phyloP scores from a whole-genome alignment of 352 stramenopile genomes.

The Globisporangium abappressorium region DNA sequence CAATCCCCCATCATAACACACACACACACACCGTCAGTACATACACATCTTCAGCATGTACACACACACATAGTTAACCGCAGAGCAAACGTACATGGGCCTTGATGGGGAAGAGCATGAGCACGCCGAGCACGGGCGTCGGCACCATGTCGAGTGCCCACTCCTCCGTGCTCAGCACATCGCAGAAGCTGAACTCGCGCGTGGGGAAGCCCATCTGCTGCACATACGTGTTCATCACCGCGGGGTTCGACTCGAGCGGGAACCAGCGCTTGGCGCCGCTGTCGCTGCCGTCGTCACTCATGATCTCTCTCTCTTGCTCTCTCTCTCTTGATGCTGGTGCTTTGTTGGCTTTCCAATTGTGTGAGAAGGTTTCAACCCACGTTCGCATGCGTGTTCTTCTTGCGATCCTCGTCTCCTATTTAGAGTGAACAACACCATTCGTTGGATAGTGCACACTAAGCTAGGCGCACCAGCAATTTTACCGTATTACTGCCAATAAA shows the following conservation, averaged over 20 bases:
- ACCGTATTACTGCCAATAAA: no score
- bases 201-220: constrained; percentile 92
- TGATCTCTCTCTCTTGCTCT: constrained; percentile 7
- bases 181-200: constrained; percentile 82
- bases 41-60: constrained; percentile 1
- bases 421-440: no score
- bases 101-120: constrained; percentile 97
- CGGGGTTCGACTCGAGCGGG: constrained; percentile 94
- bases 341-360: neutral
- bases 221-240: constrained; percentile 95
- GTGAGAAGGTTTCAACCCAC: constrained; percentile 9
- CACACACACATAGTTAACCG: neutral
- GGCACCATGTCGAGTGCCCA: constrained; percentile 97
- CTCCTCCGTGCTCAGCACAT: constrained; percentile 95
- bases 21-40: neutral
- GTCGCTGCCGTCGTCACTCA: constrained; percentile 35
- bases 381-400: neutral
- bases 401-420: no score
- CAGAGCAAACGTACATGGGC: constrained; percentile 43
- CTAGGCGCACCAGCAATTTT: no score
- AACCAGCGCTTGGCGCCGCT: constrained; percentile 78
- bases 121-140: constrained; percentile 87
- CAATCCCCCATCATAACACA: neutral
- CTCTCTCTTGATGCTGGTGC: neutral
- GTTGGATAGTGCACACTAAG: no score